A percentile compares a stretch with the other conserved stretches of the same genome.
These are phyloP conservation scores for Eutypella sp. DNA, from an alignment of 2,329 filamentous ascomycete species.

Conservation along the genomic window DNA sequence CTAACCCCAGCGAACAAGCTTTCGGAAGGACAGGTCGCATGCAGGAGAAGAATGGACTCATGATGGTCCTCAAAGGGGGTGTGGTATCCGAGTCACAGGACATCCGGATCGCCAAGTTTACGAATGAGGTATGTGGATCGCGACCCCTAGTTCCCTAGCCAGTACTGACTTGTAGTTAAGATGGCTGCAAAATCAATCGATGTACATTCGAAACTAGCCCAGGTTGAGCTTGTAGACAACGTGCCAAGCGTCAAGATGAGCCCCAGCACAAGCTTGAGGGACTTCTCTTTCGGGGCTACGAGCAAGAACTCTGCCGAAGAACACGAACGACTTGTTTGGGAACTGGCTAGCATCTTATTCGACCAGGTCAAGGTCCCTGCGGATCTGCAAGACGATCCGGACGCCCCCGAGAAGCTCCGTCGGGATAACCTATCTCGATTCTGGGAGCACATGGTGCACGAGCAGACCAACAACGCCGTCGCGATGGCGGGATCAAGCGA, in stretches of 20 bases:
- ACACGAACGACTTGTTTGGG: constrained; percentile 77
- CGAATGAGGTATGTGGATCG: constrained; percentile 41
- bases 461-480: constrained; percentile 48
- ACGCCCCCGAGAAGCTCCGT: constrained; percentile 36
- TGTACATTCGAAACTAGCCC: constrained; percentile 51
- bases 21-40: constrained; percentile 25
- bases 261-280: constrained; percentile 41
- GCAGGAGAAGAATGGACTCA: constrained; percentile 40
- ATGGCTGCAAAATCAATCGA: constrained; percentile 49
- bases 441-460: constrained; percentile 62
- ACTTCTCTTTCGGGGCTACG: constrained; percentile 37
- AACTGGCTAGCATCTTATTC: constrained; percentile 81
- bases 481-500: constrained; percentile 61
- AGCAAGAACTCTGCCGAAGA: constrained; percentile 36
- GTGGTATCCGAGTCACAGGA: constrained; percentile 61
- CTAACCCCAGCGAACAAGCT: constrained; percentile 30
- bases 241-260: constrained; percentile 55
- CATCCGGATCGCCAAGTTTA: constrained; percentile 60
- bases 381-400: constrained; percentile 31
- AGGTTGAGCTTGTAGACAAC: constrained; percentile 48
- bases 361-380: constrained; percentile 54
- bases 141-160: constrained; percentile 2
- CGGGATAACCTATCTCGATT: constrained; percentile 64
- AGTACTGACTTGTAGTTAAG: constrained; percentile 31
- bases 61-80: constrained; percentile 49